phyloP scores from a whole-genome alignment of 1,284 basidiomycete species.

The Irpex rosettiformis region DNA sequence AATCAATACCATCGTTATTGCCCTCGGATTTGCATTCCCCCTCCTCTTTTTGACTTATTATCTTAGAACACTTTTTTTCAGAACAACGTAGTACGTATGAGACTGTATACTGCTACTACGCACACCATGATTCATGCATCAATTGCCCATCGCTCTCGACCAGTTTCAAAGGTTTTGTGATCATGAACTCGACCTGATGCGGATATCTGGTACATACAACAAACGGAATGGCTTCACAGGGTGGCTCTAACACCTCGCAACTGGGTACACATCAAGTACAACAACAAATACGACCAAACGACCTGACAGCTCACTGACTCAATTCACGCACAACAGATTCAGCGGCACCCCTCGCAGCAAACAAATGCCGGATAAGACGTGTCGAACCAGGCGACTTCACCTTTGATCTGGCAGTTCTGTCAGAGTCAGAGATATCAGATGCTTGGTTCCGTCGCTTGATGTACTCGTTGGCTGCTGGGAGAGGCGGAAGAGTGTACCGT shows the following conservation, averaged over 20 bases:
- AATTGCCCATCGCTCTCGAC: background rate
- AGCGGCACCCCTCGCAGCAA: slow-evolving; percentile 9
- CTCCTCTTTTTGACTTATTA: background rate
- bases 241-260: too few relatives aligned
- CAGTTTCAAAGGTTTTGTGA: background rate
- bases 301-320: background rate
- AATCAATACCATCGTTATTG: background rate
- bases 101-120: background rate
- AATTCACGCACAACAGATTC: slow-evolving; percentile 1
- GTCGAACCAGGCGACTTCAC: background rate
- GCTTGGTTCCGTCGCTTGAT: slow-evolving; percentile 19
- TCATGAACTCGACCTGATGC: background rate
- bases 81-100: background rate
- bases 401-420: background rate
- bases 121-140: background rate
- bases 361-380: slow-evolving; percentile 8
- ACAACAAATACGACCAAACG: too few relatives aligned
- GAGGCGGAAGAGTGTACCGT: slow-evolving; percentile 20
- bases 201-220: background rate
- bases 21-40: background rate
- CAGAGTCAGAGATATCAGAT: background rate
- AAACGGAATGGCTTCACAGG: too few relatives aligned
- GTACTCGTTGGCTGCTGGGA: slow-evolving; percentile 23
- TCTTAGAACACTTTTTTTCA: background rate
- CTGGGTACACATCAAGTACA: too few relatives aligned